Base-by-base conservation (phyloP, 2,329 filamentous ascomycete species). In the Alternaria metachromatica region DNA sequence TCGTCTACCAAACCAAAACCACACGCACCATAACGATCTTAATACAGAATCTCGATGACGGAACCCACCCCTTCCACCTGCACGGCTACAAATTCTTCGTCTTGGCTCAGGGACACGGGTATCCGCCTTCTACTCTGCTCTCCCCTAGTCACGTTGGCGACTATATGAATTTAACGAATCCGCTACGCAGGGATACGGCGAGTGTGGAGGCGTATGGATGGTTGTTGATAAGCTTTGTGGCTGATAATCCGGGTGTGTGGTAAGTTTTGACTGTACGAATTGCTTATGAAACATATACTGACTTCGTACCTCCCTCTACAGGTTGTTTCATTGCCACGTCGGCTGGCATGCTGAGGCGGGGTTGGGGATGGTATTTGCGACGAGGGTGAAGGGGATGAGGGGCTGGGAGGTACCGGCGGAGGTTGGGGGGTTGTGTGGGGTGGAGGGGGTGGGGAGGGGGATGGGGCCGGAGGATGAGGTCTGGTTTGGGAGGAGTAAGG, bases 271-370 rank as follows among this genome's bases (percentile, higher is more conserved):
- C n/a, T n/a, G n/a, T n/a, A n/a, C n/a, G n/a, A n/a, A n/a, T n/a
- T n/a, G n/a, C n/a, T n/a, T n/a, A n/a, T n/a, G n/a, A n/a, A n/a
- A n/a, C n/a, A n/a, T n/a, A n/a, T n/a, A n/a, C n/a, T n/a, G n/a
- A n/a, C n/a, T n/a, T n/a, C n/a, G n/a, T n/a, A n/a, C n/a, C n/a
- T n/a, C n/a, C n/a, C n/a, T n/a, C n/a, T n/a, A n/a, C n/a, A n/a
- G n/a, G 83, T 72, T 84, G 13, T 84, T 94, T 81, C 92, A 94
- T 80, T 94, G 92, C 79, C 92, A 95, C 76, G 90, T 94, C 57
- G 90, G 92, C 74, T 95, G 76, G 80, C 78, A 80, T 62, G 67
- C 64, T 12, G 61, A 63, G 57, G 61, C 75, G 3, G 77, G 77
- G 15, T 54, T 80, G 56, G 62, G 85, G 30, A 89, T 90, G 88